These are phyloP conservation scores for Fusarium odoratissimum DNA, from an alignment of 2,329 filamentous ascomycete species.

Conservation along the genomic window DNA sequence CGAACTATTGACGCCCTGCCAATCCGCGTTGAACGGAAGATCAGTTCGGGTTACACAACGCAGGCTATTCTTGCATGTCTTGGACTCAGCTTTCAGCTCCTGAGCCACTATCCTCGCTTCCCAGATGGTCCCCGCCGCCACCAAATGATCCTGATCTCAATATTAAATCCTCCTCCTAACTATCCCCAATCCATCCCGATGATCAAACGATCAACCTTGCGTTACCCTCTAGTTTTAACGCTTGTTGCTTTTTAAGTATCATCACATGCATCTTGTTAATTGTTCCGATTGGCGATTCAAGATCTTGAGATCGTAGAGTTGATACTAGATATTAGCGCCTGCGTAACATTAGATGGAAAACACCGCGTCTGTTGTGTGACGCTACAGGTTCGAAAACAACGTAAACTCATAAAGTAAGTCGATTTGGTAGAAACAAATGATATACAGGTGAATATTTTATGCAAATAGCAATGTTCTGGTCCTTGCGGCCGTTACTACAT, in stretches of 20 bases:
- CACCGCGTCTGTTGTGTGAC: conserved; percentile 3
- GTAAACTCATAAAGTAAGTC: background rate
- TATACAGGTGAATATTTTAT: conserved; percentile 24
- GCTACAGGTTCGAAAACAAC: background rate
- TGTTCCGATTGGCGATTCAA: conserved; percentile 28
- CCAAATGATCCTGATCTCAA: conserved; percentile 19
- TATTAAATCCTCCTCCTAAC: background rate
- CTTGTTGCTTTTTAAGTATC: conserved; percentile 14
- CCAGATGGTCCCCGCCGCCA: conserved; percentile 30
- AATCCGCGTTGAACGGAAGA: conserved; percentile 11
- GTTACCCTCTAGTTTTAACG: conserved; percentile 13
- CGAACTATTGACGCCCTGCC: conserved; percentile 8
- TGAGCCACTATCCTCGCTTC: conserved; percentile 10
- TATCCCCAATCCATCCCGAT: conserved; percentile 12
- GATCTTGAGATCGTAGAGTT: conserved; percentile 4
- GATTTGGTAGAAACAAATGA: background rate
- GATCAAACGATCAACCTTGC: conserved; percentile 19
- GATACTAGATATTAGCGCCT: conserved; percentile 10
- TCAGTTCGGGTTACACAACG: conserved; percentile 7
- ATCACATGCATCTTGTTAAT: conserved; percentile 8
- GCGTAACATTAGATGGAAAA: background rate
- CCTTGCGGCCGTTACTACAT: conserved; percentile 24
- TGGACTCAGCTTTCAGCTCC: conserved; percentile 14
- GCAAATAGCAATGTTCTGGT: conserved; percentile 19
- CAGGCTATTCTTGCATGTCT: conserved; percentile 11